Evolutionary conservation across 148 eudicot genomes (phyloP).

Genomic region (Linanthus parryae): DNA sequence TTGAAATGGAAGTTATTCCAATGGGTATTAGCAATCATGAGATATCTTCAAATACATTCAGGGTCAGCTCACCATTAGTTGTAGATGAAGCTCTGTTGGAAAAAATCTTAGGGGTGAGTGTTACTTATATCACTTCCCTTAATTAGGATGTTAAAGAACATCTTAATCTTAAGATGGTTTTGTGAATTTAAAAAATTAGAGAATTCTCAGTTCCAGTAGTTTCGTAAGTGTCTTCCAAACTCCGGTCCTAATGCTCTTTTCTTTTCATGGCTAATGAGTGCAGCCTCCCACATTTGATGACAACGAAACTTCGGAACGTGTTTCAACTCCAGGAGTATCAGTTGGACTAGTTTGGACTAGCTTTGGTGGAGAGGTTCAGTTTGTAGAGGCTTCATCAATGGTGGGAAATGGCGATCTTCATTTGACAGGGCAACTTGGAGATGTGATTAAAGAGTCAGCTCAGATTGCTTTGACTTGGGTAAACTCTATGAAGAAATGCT

Average conservation of each 20-base stretch:
- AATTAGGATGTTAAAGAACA: no score
- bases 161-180: background rate
- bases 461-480: slow-evolving; percentile 97
- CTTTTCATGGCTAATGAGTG: no score
- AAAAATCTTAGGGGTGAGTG: slow-evolving; percentile 79
- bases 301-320: slow-evolving; percentile 78
- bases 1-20: slow-evolving; percentile 91
- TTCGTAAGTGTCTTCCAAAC: background rate
- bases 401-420: slow-evolving; percentile 77
- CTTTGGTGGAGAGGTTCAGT: slow-evolving; percentile 90
- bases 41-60: slow-evolving; percentile 57
- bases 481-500: slow-evolving; percentile 11
- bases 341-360: slow-evolving; percentile 92
- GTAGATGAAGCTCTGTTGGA: slow-evolving; percentile 88
- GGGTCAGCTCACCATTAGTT: slow-evolving; percentile 54
- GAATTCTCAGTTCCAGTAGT: background rate
- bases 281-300: slow-evolving; percentile 97
- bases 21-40: slow-evolving; percentile 77
- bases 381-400: slow-evolving; percentile 82
- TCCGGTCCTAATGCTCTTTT: no score
- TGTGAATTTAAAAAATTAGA: no score
- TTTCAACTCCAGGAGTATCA: slow-evolving; percentile 78
- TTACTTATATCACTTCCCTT: no score
- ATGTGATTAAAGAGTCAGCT: slow-evolving; percentile 94
- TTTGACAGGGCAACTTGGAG: slow-evolving; percentile 94